Conservation (phyloP, 106 monocot species). For the Iris macrosiphon region DNA sequence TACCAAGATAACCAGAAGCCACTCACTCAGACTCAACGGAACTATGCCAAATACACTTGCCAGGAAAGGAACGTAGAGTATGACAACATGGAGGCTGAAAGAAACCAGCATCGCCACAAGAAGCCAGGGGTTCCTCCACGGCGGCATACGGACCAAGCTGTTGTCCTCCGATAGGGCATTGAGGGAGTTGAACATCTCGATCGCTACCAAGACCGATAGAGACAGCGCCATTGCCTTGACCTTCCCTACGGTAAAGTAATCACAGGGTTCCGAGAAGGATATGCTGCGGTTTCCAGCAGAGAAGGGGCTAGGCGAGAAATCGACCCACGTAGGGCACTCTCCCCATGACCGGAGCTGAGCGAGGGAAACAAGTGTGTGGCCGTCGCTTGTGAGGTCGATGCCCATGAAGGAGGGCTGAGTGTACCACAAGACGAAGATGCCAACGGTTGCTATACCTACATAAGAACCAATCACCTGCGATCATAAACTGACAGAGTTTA, state of each 20-base stretch:
- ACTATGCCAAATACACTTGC: constrained; percentile 65
- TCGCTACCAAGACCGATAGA: constrained; percentile 67
- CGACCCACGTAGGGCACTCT: constrained; percentile 55
- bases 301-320: constrained; percentile 59
- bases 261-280: constrained; percentile 62
- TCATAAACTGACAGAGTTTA: too few species aligned
- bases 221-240: constrained; percentile 72
- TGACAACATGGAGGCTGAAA: constrained; percentile 58
- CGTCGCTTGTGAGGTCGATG: constrained; percentile 55
- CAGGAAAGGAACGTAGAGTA: constrained; percentile 64
- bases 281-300: constrained; percentile 38
- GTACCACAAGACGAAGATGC: constrained; percentile 75
- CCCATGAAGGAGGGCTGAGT: constrained; percentile 75
- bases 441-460: constrained; percentile 78
- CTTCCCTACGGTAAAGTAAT: constrained; percentile 71
- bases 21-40: constrained; percentile 61
- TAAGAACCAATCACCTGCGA: constrained; percentile 61
- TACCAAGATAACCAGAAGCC: constrained; percentile 62
- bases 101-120: constrained; percentile 65
- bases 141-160: constrained; percentile 70
- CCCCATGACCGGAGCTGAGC: constrained; percentile 58
- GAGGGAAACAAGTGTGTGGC: constrained; percentile 60
- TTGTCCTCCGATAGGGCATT: constrained; percentile 76
- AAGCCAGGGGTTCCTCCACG: constrained; percentile 84
- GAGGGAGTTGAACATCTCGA: constrained; percentile 87